A percentile compares a stretch with the other conserved stretches of the same genome.
These are phyloP conservation scores for Kondoa malvinella DNA, from an alignment of 768 basidiomycete genomes.

Conservation along the genomic window DNA sequence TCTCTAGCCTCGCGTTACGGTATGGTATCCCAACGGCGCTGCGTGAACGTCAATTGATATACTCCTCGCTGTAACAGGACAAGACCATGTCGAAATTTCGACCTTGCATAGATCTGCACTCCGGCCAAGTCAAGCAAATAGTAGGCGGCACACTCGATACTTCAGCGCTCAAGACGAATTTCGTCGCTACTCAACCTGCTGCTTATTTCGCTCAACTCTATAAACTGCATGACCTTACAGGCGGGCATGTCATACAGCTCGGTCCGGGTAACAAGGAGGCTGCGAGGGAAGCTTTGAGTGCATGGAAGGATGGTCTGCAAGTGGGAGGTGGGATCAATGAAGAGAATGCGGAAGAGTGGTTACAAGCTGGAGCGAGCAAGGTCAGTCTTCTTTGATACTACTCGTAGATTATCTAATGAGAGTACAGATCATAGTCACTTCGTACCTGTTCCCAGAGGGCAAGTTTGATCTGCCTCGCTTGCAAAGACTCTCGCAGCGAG, in stretches of 20 bases:
- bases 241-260: slow-evolving; percentile 92
- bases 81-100: slow-evolving; percentile 38
- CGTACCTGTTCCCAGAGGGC: slow-evolving; percentile 73
- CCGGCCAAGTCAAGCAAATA: slow-evolving; percentile 92
- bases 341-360: slow-evolving; percentile 64
- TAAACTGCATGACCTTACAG: slow-evolving; percentile 46
- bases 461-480: slow-evolving; percentile 62
- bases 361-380: slow-evolving; percentile 78
- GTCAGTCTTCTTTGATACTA: slow-evolving; percentile 32
- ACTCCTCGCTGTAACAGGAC: no score
- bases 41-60: no score
- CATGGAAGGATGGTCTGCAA: slow-evolving; percentile 80
- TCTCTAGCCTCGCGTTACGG: no score
- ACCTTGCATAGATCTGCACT: slow-evolving; percentile 93
- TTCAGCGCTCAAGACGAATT: slow-evolving; percentile 59
- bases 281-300: slow-evolving; percentile 60
- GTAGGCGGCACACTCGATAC: slow-evolving; percentile 86
- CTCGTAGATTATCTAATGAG: neutral
- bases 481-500: slow-evolving; percentile 41
- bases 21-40: no score
- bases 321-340: slow-evolving; percentile 83
- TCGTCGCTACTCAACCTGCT: slow-evolving; percentile 62
- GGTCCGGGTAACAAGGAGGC: slow-evolving; percentile 76
- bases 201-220: slow-evolving; percentile 64
- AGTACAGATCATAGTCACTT: slow-evolving; percentile 84